Conservation (phyloP, 306 rosid genomes). For the Glycine latifolia region DNA sequence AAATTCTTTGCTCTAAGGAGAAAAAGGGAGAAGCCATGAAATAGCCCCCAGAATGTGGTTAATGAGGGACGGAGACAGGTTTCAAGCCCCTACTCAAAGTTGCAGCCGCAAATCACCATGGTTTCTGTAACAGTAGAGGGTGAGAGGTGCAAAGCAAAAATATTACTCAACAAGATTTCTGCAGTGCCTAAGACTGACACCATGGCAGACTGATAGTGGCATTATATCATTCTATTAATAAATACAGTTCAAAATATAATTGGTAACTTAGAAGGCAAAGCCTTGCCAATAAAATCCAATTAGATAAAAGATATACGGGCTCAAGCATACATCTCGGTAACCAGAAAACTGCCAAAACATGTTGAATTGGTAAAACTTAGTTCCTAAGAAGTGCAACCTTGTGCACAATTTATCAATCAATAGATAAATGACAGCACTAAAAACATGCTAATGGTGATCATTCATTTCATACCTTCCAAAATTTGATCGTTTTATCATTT, state of each 20-base stretch:
- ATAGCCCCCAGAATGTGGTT: not conserved
- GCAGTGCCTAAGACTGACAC: not conserved
- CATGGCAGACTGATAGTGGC: not conserved
- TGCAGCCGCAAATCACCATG: not conserved
- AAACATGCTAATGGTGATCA: slow-evolving; percentile 12
- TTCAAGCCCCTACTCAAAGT: not conserved
- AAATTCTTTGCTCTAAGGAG: not conserved
- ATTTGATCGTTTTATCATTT: slow-evolving; percentile 95
- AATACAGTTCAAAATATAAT: slow-evolving; percentile 18
- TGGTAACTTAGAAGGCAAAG: slow-evolving; percentile 34
- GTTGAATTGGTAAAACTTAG: slow-evolving; percentile 18
- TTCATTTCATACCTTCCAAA: slow-evolving; percentile 85
- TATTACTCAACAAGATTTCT: not conserved
- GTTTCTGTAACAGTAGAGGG: not conserved
- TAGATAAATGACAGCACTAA: slow-evolving; percentile 11
- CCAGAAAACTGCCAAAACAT: slow-evolving; percentile 28
- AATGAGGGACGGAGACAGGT: not conserved
- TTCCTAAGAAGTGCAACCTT: slow-evolving; percentile 34
- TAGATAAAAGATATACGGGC: not conserved
- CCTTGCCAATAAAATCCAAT: slow-evolving; percentile 26
- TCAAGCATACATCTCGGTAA: slow-evolving; percentile 17
- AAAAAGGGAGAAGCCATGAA: not conserved
- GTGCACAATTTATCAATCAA: slow-evolving; percentile 23
- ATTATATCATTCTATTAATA: slow-evolving; percentile 11
- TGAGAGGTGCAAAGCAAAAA: not conserved